These are phyloP conservation scores for Coprinopsis cinerea DNA, from an alignment of 768 basidiomycete species.

Conservation along the genomic window DNA sequence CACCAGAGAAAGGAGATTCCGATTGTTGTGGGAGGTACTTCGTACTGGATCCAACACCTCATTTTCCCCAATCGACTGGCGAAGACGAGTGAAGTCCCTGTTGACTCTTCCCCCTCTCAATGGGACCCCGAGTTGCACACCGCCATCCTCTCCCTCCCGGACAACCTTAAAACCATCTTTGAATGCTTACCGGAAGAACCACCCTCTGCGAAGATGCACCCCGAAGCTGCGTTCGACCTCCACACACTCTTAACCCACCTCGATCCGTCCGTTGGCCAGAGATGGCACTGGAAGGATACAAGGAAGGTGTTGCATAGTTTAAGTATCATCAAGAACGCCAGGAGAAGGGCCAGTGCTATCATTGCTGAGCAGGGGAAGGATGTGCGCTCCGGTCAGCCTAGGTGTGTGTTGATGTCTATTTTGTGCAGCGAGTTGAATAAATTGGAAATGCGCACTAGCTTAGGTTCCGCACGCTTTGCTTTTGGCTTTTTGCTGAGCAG, in stretches of 20 bases:
- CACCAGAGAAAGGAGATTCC: conserved; percentile 62
- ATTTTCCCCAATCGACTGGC: conserved; percentile 77
- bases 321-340: conserved; percentile 67
- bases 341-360: conserved; percentile 61
- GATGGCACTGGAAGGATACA: conserved; percentile 97
- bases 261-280: conserved; percentile 65
- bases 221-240: conserved; percentile 54
- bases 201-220: conserved; percentile 49
- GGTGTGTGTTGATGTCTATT: conserved; percentile 30
- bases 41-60: conserved; percentile 97
- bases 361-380: conserved; percentile 53
- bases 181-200: conserved; percentile 52
- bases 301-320: conserved; percentile 83
- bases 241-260: conserved; percentile 60
- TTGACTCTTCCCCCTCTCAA: not conserved
- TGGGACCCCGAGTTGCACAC: conserved; percentile 12
- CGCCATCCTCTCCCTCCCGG: conserved; percentile 40
- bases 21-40: conserved; percentile 91
- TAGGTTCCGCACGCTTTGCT: conserved; percentile 81
- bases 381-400: conserved; percentile 33
- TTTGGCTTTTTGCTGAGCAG: conserved; percentile 85
- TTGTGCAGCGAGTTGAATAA: not conserved
- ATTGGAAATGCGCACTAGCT: not conserved
- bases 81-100: conserved; percentile 3
- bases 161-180: conserved; percentile 45